Conservation (phyloP, 257 asterid genomes). For the Gardenia jasminoides region DNA sequence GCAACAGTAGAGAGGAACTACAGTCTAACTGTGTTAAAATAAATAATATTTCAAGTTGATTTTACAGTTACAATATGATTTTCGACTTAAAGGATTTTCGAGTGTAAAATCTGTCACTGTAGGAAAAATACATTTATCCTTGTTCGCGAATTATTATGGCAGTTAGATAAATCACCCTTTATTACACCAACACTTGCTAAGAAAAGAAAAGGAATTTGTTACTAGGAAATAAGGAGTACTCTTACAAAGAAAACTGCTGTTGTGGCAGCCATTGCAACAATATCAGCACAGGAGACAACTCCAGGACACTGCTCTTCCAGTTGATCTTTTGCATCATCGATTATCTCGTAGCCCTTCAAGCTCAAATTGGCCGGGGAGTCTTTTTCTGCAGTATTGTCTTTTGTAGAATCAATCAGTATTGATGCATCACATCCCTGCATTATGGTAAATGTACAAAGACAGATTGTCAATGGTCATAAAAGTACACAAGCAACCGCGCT, state of each 20-base stretch:
- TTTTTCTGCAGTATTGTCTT: slow-evolving; percentile 79
- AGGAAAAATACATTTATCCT: too few relatives aligned
- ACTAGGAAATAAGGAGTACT: background rate
- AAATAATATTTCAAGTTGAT: too few relatives aligned
- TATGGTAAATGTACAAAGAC: background rate
- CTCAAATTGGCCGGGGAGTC: slow-evolving; percentile 95
- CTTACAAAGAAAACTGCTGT: slow-evolving; percentile 90
- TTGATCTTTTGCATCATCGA: slow-evolving; percentile 69
- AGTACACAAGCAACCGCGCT: too few relatives aligned
- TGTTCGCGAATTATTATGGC: too few relatives aligned
- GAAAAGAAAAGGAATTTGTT: background rate
- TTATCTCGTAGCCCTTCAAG: slow-evolving; percentile 70
- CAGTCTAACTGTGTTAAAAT: too few relatives aligned
- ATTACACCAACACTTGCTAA: too few relatives aligned
- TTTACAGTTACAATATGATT: too few relatives aligned
- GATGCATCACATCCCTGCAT: slow-evolving; percentile 92
- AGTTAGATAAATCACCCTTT: too few relatives aligned
- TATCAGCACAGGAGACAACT: slow-evolving; percentile 91
- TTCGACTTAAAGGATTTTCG: too few relatives aligned
- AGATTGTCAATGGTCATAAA: background rate
- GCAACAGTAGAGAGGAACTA: too few relatives aligned
- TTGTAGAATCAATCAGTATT: slow-evolving; percentile 69
- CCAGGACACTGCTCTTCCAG: slow-evolving; percentile 79
- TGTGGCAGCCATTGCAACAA: slow-evolving; percentile 88
- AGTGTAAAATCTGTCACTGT: too few relatives aligned